Percentiles rank a stretch among this genome's conserved stretches.
Conservation (phyloP, 345 rosid species). For the Camelina laxa region DNA sequence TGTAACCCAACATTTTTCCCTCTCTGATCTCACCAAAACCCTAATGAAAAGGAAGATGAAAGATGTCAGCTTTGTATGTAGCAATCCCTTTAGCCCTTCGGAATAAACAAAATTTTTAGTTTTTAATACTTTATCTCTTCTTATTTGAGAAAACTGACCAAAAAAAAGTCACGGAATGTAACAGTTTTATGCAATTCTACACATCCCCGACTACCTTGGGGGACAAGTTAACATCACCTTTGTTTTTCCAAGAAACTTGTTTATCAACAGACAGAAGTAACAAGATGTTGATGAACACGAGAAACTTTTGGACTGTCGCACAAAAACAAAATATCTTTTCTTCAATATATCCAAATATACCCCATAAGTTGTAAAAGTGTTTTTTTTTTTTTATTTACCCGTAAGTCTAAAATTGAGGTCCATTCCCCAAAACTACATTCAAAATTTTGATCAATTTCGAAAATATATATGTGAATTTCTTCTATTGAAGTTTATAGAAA, state of each 20-base stretch:
- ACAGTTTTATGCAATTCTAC: not conserved
- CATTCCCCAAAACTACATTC: not conserved
- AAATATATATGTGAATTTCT: not conserved
- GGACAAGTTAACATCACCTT: slow-evolving; percentile 16
- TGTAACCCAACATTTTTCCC: slow-evolving; percentile 57
- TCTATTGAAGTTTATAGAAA: not conserved
- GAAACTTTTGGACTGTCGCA: not conserved
- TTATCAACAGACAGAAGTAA: no score
- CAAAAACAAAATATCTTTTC: no score
- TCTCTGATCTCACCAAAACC: not conserved
- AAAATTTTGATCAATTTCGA: not conserved
- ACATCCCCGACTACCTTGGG: slow-evolving; percentile 11
- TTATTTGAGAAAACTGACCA: not conserved
- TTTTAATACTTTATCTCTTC: not conserved
- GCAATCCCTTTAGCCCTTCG: not conserved
- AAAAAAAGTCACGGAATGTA: no score
- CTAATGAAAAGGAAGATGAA: not conserved
- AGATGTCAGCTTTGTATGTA: not conserved
- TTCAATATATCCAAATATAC: not conserved
- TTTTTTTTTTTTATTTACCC: no score
- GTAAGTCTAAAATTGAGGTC: no score
- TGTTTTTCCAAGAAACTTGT: not conserved
- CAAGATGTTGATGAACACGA: slow-evolving; percentile 1
- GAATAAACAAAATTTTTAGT: not conserved
- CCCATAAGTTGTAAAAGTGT: not conserved